Base-by-base conservation (phyloP, 2,329 filamentous ascomycete species). In the Venturia pyrina region DNA sequence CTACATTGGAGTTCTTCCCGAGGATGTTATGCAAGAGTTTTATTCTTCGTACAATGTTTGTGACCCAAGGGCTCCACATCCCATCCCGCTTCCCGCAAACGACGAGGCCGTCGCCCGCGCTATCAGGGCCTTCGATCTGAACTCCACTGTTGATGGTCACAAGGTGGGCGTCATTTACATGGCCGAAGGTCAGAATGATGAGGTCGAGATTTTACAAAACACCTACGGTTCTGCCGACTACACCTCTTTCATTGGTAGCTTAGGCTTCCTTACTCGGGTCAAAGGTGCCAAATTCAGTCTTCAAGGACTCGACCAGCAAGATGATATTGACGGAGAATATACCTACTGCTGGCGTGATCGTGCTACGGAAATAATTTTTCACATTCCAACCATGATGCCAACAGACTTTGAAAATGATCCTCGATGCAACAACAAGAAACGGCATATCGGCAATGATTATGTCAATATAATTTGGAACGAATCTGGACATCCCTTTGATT, bases 401-500 rank as follows among this genome's bases (percentile, higher is more conserved):
- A 96, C 91, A 11, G 85, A 96, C 73, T 79, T 88, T 17, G 86
- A 91, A 65, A 83, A 85, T 40, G 92, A 96, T 71, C 85, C 89
- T 11, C 83, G 86, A 68, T 91, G 89, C 32, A 87, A 88, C 68
- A 83, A 86, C 75, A 99, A 99, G 80, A 99, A 99, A 77, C 84
- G 87, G 2, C 96, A 98, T 73, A 95, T 98, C 68, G 95, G 95
- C 66, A 99, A 99, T 73, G 95, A 98, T 76, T 96, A 91, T 75
- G 95, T 99, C 73, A 98, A 96, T 74, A 96, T 99, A 70, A 89
- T 99, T 66, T 99, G 96, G 82, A 99, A 99, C 75, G 91, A 96
- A 72, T 97, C 93, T 1, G 93, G 95, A n/a, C 76, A 88, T 61
- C 89, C 90, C 0, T 98, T 96, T 79, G 84, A 85, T 65, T 96